Evolutionary conservation across 2,329 filamentous ascomycete species (phyloP).

Genomic region (Colletotrichum sojae): DNA sequence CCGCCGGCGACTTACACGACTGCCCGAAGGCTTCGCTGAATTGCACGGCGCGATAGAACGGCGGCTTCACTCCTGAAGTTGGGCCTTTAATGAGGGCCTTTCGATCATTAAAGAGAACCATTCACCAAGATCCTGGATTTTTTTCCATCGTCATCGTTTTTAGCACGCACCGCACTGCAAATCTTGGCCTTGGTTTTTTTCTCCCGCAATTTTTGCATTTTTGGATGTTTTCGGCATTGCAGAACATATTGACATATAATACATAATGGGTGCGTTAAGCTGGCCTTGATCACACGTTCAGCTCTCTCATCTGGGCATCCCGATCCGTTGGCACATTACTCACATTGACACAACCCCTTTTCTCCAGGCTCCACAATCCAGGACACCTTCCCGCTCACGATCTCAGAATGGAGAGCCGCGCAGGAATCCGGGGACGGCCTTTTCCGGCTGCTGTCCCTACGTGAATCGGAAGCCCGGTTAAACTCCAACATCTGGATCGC

Average conservation of each 20-base stretch:
- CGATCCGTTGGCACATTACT: conserved; percentile 10
- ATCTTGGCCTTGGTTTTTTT: not conserved
- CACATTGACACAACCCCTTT: conserved; percentile 14
- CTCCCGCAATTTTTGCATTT: not conserved
- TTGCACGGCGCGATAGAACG: conserved; percentile 12
- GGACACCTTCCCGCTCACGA: conserved; percentile 40
- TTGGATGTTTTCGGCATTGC: not conserved
- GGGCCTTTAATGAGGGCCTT: not conserved
- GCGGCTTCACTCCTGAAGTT: conserved; percentile 21
- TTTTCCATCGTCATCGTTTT: not conserved
- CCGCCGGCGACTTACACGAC: conserved; percentile 37
- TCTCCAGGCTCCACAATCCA: conserved; percentile 30
- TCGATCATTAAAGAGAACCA: conserved; percentile 16
- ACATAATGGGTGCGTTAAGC: conserved; percentile 33
- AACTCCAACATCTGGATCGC: conserved; percentile 50
- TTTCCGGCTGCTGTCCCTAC: conserved; percentile 45
- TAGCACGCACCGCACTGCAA: too few relatives aligned
- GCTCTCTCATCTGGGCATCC: conserved; percentile 12
- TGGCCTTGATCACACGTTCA: not conserved
- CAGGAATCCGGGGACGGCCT: conserved; percentile 47
- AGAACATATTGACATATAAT: conserved; percentile 12
- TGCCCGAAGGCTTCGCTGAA: conserved; percentile 39
- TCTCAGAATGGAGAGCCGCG: conserved; percentile 44
- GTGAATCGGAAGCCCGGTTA: conserved; percentile 44
- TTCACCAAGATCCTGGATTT: not conserved